Evolutionary conservation across 176 grass and related monocot genomes (phyloP).

Genomic region (Panicum miliaceum): DNA sequence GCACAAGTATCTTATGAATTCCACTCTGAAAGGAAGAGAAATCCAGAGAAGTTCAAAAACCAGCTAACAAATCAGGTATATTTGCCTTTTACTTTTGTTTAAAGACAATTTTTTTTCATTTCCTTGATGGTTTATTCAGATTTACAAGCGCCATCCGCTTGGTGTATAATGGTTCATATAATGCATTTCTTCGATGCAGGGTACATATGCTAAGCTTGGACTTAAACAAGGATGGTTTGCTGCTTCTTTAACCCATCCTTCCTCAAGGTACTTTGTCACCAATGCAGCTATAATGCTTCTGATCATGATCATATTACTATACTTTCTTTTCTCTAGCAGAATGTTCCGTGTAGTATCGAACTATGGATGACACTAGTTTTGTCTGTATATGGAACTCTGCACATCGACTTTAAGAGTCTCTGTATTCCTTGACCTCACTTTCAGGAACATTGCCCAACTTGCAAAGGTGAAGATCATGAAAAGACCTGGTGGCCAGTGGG

Average conservation of each 20-base stretch:
- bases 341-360: conserved; percentile 2
- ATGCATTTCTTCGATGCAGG: conserved; percentile 52
- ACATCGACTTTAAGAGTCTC: neutral
- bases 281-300: conserved; percentile 13
- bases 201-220: conserved; percentile 89
- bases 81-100: conserved; percentile 2
- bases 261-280: conserved; percentile 67
- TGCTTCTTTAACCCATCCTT: conserved; percentile 66
- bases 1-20: conserved; percentile 96
- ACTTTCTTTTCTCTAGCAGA: neutral
- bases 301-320: neutral
- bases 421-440: conserved; percentile 38
- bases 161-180: conserved; percentile 21
- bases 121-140: neutral
- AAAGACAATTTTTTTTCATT: neutral
- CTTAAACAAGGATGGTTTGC: conserved; percentile 81
- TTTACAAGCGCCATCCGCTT: neutral
- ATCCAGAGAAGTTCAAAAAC: conserved; percentile 96
- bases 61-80: conserved; percentile 86
- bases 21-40: conserved; percentile 87
- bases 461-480: conserved; percentile 92
- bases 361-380: neutral
- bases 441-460: conserved; percentile 95
- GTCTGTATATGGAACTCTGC: neutral
- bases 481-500: conserved; percentile 62